Evolutionary conservation across 108 stramenopile species (phyloP), one percentile per base, ranked within the genome.

Genomic region (Cylindrotheca closterium): DNA sequence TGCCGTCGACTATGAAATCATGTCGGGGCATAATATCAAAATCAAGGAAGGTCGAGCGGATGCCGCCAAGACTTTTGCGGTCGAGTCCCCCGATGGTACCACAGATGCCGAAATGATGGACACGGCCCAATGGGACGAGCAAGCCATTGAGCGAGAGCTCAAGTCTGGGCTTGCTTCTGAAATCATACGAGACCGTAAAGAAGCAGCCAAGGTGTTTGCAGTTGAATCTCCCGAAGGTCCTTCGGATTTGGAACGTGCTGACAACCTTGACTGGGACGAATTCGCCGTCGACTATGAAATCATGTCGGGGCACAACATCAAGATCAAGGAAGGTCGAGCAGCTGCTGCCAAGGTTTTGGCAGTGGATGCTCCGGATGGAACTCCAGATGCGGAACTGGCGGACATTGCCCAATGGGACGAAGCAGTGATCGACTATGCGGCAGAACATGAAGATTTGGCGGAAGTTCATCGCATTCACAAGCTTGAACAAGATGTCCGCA

Each of bases 181-280:
- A 7, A 42, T 42, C 37, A 42, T 10, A 15, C 10, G 10, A 7
- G 15, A 42, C 15, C 37, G 37, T 42, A 15, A 42, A 15, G 37
- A 7, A 10, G 37, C 37, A 7, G 37, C 7, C 7, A 7, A 42
- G 15, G 15, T 42, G 37, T 7, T 42, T 15, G 37, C 37, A n/a
- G 37, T 42, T 42, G 37, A 42, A 42, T 42, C 37, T 42, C 37
- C 37, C 7, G 37, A 42, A 42, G 37, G 37, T 42, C 37, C 37
- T 15, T 10, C 37, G 10, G 37, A 42, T 42, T 15, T 42, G 10
- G 37, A 42, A 42, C 37, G 15, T 10, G 10, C 7, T 10, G 37
- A 42, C 7, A 42, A 10, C 10, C 37, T 42, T 42, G n/a, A n/a
- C n/a, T n/a, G n/a, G n/a, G n/a, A n/a, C n/a, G n/a, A n/a, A n/a